These are phyloP conservation scores for Grigorovia transvaalensis DNA, from an alignment of 805 yeast genomes.

Conservation along the genomic window DNA sequence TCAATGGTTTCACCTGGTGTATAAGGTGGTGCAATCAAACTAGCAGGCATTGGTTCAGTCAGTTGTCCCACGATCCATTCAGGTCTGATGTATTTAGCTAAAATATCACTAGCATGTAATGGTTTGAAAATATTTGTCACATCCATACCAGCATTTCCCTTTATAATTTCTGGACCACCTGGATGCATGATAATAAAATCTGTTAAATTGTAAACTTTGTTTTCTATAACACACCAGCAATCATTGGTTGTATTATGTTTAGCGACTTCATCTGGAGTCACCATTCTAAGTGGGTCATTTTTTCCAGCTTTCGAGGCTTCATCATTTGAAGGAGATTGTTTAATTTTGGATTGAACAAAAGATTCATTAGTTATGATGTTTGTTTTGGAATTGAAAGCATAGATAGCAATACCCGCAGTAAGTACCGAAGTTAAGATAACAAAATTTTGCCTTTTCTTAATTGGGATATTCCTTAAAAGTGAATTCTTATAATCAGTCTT, in stretches of 20 bases:
- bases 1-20: constrained; percentile 28
- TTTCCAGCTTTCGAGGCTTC: not conserved
- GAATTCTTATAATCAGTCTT: not conserved
- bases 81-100: constrained; percentile 48
- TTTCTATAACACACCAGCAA: constrained; percentile 80
- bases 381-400: not conserved
- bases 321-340: not conserved
- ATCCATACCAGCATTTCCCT: constrained; percentile 73
- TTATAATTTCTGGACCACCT: constrained; percentile 62
- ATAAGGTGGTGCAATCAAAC: constrained; percentile 20
- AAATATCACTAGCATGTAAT: constrained; percentile 81
- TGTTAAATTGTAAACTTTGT: constrained; percentile 69
- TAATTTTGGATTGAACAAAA: not conserved
- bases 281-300: not conserved
- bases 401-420: not conserved
- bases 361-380: not conserved
- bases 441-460: not conserved
- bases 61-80: constrained; percentile 56
- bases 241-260: constrained; percentile 60
- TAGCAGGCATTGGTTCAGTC: constrained; percentile 25
- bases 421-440: not conserved
- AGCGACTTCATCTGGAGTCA: constrained; percentile 44
- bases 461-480: too few relatives aligned
- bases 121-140: constrained; percentile 82
- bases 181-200: constrained; percentile 72